These are phyloP conservation scores for Scheffersomyces stambukii DNA, from an alignment of 1,139 yeast species.

Conservation along the genomic window DNA sequence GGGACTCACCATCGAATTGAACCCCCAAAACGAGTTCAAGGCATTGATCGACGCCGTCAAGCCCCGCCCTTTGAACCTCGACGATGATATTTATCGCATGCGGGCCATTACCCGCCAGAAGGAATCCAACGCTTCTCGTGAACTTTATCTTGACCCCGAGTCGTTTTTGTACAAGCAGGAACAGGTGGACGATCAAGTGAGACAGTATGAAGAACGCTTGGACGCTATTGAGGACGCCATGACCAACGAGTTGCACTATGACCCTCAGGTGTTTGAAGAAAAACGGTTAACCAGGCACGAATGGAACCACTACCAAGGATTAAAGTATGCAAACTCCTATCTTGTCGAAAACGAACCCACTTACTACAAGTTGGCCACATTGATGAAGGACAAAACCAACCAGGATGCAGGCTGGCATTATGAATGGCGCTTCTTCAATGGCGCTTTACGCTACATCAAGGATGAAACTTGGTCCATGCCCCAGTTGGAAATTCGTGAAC, in stretches of 20 bases:
- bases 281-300: conserved; percentile 17
- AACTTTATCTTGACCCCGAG: conserved; percentile 15
- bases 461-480: conserved; percentile 18
- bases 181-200: conserved; percentile 21
- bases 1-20: conserved; percentile 8
- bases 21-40: conserved; percentile 15
- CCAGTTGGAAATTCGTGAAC: conserved; percentile 26
- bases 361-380: conserved; percentile 34
- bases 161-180: conserved; percentile 21
- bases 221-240: conserved; percentile 16
- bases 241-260: conserved; percentile 23
- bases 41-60: conserved; percentile 11
- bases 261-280: conserved; percentile 11
- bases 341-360: conserved; percentile 18
- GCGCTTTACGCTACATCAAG: conserved; percentile 21
- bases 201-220: conserved; percentile 23
- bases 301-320: conserved; percentile 21
- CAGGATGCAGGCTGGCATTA: conserved; percentile 38
- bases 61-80: conserved; percentile 16
- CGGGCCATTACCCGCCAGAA: conserved; percentile 14
- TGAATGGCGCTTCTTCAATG: conserved; percentile 37
- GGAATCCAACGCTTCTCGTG: conserved; percentile 16
- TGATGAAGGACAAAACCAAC: conserved; percentile 20
- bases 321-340: conserved; percentile 16
- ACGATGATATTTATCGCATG: conserved; percentile 17